Evolutionary conservation across 768 basidiomycete species (phyloP).

Genomic region (Multifurca ochricompacta): DNA sequence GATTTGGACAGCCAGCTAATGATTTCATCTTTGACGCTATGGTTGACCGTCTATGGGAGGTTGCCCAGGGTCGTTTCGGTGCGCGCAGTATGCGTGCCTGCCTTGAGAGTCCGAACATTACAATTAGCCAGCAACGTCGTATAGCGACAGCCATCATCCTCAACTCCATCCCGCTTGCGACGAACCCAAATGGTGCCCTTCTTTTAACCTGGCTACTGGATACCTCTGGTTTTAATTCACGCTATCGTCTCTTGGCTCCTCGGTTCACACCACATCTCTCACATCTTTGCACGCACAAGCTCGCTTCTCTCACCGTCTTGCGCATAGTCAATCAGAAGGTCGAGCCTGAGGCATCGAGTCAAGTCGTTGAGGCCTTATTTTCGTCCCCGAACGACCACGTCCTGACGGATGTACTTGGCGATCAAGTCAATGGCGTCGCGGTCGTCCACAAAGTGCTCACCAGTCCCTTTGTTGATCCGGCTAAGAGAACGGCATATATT

Average conservation of each 20-base stretch:
- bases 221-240: slow-evolving; percentile 88
- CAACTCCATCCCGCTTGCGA: slow-evolving; percentile 95
- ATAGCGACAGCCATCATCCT: slow-evolving; percentile 91
- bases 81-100: slow-evolving; percentile 97
- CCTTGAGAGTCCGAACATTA: slow-evolving; percentile 84
- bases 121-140: slow-evolving; percentile 84
- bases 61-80: slow-evolving; percentile 96
- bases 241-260: slow-evolving; percentile 89
- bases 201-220: slow-evolving; percentile 96
- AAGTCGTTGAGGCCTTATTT: slow-evolving; percentile 87
- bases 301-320: slow-evolving; percentile 91
- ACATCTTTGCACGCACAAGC: slow-evolving; percentile 95
- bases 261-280: slow-evolving; percentile 95
- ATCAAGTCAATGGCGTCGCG: slow-evolving; percentile 94
- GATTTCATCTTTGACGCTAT: slow-evolving; percentile 98
- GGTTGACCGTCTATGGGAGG: slow-evolving; percentile 96
- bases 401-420: slow-evolving; percentile 86
- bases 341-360: slow-evolving; percentile 79
- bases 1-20: slow-evolving; percentile 82
- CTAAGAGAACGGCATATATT: slow-evolving; percentile 59
- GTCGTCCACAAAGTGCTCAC: slow-evolving; percentile 90
- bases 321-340: slow-evolving; percentile 95
- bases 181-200: slow-evolving; percentile 95
- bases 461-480: slow-evolving; percentile 72
- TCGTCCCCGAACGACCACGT: slow-evolving; percentile 85